Evolutionary conservation across 805 yeast genomes (phyloP), one percentile per base, ranked within the genome.

Genomic region (Yarrowia yakushimensis): DNA sequence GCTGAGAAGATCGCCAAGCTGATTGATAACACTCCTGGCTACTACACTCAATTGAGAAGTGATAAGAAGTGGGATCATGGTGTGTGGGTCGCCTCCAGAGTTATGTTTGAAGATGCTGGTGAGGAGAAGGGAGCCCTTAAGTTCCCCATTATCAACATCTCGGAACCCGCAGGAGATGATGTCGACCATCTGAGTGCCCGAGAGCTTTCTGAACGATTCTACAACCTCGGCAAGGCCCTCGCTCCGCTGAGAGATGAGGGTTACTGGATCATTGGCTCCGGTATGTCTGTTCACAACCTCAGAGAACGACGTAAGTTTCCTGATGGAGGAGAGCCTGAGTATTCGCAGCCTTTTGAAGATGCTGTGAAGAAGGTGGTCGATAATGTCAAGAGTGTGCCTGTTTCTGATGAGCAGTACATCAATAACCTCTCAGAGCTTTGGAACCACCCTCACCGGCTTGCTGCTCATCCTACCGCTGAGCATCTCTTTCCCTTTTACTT

Each of bases 231-330:
- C 3, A 72, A 80, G 65, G 78, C 77, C 0, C 73, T 88, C 57
- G 69, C 79, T 15, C 74, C 77, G 34, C 81, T 83, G 66, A 77
- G 91, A 65, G 75, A 78, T 1, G 72, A 81, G 57, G 82, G 81
- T 57, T 83, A 82, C 22, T 63, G 83, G 62, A 74, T 88, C 2
- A 71, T 88, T 4, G 80, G 84, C 61, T 86, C 92, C 0, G 96
- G 96, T 4, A 86, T 87, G 88, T 78, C 90, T 6, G 94, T 87
- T 22, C 96, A 88, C 72, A 89, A 88, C 69, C 76, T 88, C 43
- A 66, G 83, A 36, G 91, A 87, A 63, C 52, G 83, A 22, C 71
- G 77, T 45, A 63, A 67, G 22, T 54, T 65, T n/a, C 61, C 63
- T 30, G 66, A 66, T 4, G 69, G 67, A 5, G 66, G 65, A 15